Base-by-base conservation (phyloP, 495 filamentous ascomycete species). In the Talaromyces adpressus region DNA sequence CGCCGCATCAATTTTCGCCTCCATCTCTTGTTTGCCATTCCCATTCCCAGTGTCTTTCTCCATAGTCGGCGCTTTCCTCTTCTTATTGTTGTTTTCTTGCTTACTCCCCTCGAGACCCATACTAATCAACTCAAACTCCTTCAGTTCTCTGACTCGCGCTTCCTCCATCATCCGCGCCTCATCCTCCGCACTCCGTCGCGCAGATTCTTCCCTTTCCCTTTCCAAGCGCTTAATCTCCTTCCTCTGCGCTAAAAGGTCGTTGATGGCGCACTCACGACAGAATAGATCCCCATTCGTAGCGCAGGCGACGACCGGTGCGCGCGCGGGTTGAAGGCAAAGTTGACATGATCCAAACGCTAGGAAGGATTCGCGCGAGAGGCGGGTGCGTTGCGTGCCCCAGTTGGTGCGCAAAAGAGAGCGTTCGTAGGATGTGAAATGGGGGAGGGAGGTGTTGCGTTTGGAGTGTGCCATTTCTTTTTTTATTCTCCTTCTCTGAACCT, bases 361-460 rank as follows among this genome's bases (percentile, higher is more conserved):
- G 80, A 95, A 98, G 63, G 90, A 93, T 70, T 98, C 94, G 66
- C 94, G 89, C 52, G 85, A 86, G 36, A 98, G 91, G 57, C 91
- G 90, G n/a, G 92, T 91, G 34, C 87, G 82, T 65, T 89, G 91
- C 6, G 89, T 84, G 70, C 88, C 87, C 90, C 95, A 98, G 61
- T 85, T 84, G 23, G 82, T 76, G 69, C 90, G 89, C 36, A 96
- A 88, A 39, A 91, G 85, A 62, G 81, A 80, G 57, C 94, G 89
- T 77, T 98, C 94, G 76, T 97, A 86, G 57, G 93, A 87, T 63
- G 94, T 98, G 81, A 97, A 98, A 75, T 97, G 91, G 20, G 94
- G 89, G 51, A 96, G 90, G 62, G 93, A 95, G 58, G 94, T 97
- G 79, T 98, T 97, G 66, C 93, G 88, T 82, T 97, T 97, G 73